Evolutionary conservation across 140 eudicot species (phyloP).

Genomic region (Flaveria floridana): DNA sequence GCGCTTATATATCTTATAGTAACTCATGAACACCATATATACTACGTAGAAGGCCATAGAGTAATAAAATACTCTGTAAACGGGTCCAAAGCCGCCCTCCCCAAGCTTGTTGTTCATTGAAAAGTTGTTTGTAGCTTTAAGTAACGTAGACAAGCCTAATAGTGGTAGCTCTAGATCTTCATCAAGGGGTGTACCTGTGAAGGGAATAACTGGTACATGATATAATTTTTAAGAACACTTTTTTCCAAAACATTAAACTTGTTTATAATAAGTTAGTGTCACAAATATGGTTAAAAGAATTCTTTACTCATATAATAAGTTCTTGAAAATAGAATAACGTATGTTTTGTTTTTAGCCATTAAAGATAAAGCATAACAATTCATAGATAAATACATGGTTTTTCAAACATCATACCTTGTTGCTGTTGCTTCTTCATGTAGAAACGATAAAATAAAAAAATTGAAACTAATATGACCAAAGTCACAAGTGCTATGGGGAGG

Average conservation of each 20-base stretch:
- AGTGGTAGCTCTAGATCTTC: conserved; percentile 40
- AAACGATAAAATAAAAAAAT: not conserved
- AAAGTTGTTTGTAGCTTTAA: conserved; percentile 41
- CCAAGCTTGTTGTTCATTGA: conserved; percentile 41
- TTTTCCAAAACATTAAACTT: not conserved
- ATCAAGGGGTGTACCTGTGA: conserved; percentile 16
- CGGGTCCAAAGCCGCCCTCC: conserved; percentile 50
- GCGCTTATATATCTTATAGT: not conserved
- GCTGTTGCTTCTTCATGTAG: conserved; percentile 7
- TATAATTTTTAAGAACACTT: too few species aligned
- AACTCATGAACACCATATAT: not conserved
- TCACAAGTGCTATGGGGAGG: not conserved
- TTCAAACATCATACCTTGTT: conserved; percentile 18
- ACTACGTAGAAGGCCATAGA: not conserved
- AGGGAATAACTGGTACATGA: not conserved
- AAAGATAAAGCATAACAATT: too few species aligned
- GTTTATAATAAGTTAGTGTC: not conserved
- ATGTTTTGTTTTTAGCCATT: too few species aligned
- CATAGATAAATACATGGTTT: too few species aligned
- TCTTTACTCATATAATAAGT: not conserved
- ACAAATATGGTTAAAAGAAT: not conserved
- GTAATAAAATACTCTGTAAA: conserved; percentile 36
- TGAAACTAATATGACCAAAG: conserved; percentile 3
- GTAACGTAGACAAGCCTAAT: conserved; percentile 33
- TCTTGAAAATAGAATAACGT: too few species aligned